phyloP scores from a whole-genome alignment of 345 rosid genomes.

The Eutrema japonicum region DNA sequence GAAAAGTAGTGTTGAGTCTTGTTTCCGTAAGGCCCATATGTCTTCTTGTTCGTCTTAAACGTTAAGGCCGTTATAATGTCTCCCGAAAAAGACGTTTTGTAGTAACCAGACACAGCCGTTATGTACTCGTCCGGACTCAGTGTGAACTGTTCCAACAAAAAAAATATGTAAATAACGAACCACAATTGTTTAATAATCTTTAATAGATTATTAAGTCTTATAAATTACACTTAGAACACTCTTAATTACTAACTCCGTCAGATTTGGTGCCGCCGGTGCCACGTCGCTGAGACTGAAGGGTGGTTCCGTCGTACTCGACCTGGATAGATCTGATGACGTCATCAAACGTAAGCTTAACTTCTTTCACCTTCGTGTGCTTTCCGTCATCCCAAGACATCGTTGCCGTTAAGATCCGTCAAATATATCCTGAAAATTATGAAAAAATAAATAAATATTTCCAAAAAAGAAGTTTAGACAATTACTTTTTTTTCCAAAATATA shows the following conservation, averaged over 20 bases:
- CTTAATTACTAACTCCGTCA: constrained; percentile 30
- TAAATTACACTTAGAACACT: neutral
- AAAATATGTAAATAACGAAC: neutral
- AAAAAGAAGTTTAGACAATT: neutral
- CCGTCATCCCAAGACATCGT: constrained; percentile 45
- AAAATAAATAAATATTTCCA: neutral
- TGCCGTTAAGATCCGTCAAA: neutral
- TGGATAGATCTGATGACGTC: constrained; percentile 36
- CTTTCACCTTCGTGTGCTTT: constrained; percentile 37
- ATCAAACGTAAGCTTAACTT: constrained; percentile 21
- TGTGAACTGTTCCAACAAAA: constrained; percentile 13
- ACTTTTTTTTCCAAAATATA: too few relatives aligned
- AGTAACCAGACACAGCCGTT: constrained; percentile 28
- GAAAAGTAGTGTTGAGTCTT: constrained; percentile 23
- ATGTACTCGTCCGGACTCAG: constrained; percentile 32
- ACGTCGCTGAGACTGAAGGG: constrained; percentile 17
- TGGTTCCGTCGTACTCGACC: constrained; percentile 28
- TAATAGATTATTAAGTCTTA: neutral
- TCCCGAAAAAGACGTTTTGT: neutral
- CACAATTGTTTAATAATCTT: neutral
- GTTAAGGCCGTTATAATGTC: constrained; percentile 17
- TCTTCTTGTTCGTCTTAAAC: constrained; percentile 38
- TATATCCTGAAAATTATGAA: neutral
- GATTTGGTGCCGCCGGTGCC: constrained; percentile 28
- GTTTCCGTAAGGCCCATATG: constrained; percentile 35